These are phyloP conservation scores for Pichia kudriavzevii DNA, from an alignment of 1,139 yeast species.

Conservation along the genomic window DNA sequence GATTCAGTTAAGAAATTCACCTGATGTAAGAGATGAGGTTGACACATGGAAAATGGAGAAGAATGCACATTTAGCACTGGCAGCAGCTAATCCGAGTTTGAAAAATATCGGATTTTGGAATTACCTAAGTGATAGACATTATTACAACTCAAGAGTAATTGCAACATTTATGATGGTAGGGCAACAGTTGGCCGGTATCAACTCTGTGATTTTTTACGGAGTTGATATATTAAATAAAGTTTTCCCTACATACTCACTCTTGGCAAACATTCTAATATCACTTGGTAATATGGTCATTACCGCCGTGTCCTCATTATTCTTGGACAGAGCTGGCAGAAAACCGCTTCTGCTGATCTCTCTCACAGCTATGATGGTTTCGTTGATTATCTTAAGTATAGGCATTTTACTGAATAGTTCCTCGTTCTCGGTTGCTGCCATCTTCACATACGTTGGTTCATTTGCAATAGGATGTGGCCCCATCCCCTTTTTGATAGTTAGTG, in stretches of 20 bases:
- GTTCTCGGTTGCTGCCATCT: conserved; percentile 58
- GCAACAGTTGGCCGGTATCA: conserved; percentile 90
- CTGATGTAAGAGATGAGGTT: conserved; percentile 17
- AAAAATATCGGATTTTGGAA: conserved; percentile 24
- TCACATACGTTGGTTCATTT: conserved; percentile 70
- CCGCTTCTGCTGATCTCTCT: conserved; percentile 63
- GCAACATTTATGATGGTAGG: conserved; percentile 73
- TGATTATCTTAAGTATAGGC: conserved; percentile 61
- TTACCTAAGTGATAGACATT: conserved; percentile 48
- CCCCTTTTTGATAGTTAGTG: conserved; percentile 85
- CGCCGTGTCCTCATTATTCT: conserved; percentile 57
- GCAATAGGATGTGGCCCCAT: conserved; percentile 94
- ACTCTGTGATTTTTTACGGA: conserved; percentile 87
- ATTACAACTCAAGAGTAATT: conserved; percentile 50
- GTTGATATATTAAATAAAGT: conserved; percentile 67
- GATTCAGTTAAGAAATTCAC: conserved; percentile 17
- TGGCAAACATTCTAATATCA: conserved; percentile 69
- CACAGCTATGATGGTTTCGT: conserved; percentile 58
- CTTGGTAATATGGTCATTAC: conserved; percentile 68
- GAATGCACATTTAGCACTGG: conserved; percentile 13
- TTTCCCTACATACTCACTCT: conserved; percentile 62
- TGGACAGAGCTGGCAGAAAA: conserved; percentile 71
- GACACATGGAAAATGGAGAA: conserved; percentile 24
- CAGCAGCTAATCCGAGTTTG: conserved; percentile 17
- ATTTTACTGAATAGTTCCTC: conserved; percentile 43